Base-by-base conservation (phyloP, 2,329 filamentous ascomycete genomes). In the Fusarium concolor region DNA sequence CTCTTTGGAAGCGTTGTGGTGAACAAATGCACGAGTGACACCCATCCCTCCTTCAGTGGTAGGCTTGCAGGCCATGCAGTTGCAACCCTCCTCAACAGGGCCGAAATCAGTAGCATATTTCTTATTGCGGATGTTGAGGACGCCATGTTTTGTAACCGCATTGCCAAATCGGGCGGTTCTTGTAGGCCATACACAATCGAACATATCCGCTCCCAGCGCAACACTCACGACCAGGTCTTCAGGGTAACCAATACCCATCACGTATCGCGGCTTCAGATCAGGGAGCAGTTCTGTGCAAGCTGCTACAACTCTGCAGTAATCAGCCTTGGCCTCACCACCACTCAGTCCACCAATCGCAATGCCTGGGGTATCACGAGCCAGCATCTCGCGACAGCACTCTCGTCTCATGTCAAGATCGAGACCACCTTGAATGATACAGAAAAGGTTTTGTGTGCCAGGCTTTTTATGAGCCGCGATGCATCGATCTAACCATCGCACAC, bases 151-250 rank as follows among this genome's bases (percentile, higher is more conserved):
- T 4, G 95, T 97, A 60, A 99, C 88, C 37, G 95, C 96, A 76
- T 97, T 97, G 62, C 96, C 96, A 76, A 99, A 99, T 33, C 96
- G 89, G 76, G 96, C 96, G 35, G 96, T 99, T 54, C 96, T 86
- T 6, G 96, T 98, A 2, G 96, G 96, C 96, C 96, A 99, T 9
- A 99, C 96, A 76, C 96, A 99, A 80, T 99, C 96, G 77, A 99
- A 99, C 96, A 99, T 99, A 80, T 99, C 96, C 47, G 96, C 96
- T 5, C 96, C 96, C 1, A 99, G 85, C 2, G 96, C 96, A 6
- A 97, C 90, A 53, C 93, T 96, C 38, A 99, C 94, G 3, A 99
- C 88, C 56, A 99, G 84, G 76, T 99, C 96, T 81, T 98, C 96
- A 2, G 96, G 96, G 78, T 97, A 99, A 14, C 96, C 94, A 71